Evolutionary conservation across 306 rosid species (phyloP), one percentile per base, ranked within the genome.

Genomic region (Trichosanthes cucumerina): DNA sequence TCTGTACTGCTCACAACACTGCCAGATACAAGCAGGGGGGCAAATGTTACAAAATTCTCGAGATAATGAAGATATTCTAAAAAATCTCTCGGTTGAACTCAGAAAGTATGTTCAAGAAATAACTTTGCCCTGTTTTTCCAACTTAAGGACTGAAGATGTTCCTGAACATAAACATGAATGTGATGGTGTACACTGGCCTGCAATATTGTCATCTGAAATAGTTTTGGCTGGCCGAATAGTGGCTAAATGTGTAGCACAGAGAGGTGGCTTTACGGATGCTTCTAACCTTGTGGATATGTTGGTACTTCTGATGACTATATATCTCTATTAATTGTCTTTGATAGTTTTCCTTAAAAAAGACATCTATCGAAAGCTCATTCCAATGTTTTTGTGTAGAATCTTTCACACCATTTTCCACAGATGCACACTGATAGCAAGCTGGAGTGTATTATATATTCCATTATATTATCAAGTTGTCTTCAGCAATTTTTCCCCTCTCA

Each of bases 161-260:
- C 81, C 85, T 75, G 98, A 91, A 82, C 98, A 93, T 79, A 82
- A 82, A 74, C 97, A 90, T 79, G 98, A 91, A 85, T 91, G 97
- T 70, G 84, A 83, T 62, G 96, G 97, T 76, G 93, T 82, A 78
- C 79, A 89, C 74, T 93, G 98, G 98, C 86, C 97, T 73, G 84
- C 85, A 44, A 88, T 91, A 62, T 80, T 93, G 58, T 96, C 98
- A 9, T 77, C 97, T 49, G 97, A 93, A 81, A 83, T 93, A 82
- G 98, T 89, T 86, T 91, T 93, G 87, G 93, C 93, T 77, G 96
- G 98, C 68, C 90, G 97, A 79, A 74, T 89, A 52, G 79, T 93
- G 10, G 86, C 86, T 0, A 88, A 86, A 77, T 86, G 82, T 79
- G 66, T 79, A 64, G 80, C 80, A 34, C 77, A 81, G 28, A 87